phyloP scores from a whole-genome alignment of 768 basidiomycete species.

The Scleroderma citrinum region DNA sequence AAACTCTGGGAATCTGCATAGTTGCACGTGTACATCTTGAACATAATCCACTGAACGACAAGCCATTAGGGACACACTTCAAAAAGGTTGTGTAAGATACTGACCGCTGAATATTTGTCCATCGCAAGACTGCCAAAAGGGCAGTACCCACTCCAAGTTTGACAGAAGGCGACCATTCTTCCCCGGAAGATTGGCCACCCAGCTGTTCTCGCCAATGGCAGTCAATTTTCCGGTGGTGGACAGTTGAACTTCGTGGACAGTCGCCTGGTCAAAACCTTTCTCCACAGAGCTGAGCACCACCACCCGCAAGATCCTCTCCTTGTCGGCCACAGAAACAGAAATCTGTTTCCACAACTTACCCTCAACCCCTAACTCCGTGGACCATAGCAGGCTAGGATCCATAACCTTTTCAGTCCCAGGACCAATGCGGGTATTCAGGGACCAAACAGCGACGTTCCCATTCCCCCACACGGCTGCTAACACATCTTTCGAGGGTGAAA shows the following conservation, averaged over 20 bases:
- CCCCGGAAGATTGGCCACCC: slow-evolving; percentile 23
- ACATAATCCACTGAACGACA: slow-evolving; percentile 10
- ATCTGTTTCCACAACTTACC: slow-evolving; percentile 27
- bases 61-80: not conserved
- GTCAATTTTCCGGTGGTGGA: not conserved
- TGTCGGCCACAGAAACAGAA: slow-evolving; percentile 10
- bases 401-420: slow-evolving; percentile 54
- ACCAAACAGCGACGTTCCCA: slow-evolving; percentile 67
- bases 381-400: slow-evolving; percentile 43
- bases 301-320: slow-evolving; percentile 15
- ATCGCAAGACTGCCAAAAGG: slow-evolving; percentile 38
- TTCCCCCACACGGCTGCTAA: slow-evolving; percentile 65
- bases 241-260: slow-evolving; percentile 17
- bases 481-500: slow-evolving; percentile 51
- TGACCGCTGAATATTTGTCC: slow-evolving; percentile 48
- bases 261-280: slow-evolving; percentile 30
- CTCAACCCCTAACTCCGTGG: slow-evolving; percentile 12
- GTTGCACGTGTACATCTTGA: slow-evolving; percentile 16
- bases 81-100: not conserved
- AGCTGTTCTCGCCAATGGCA: slow-evolving; percentile 4
- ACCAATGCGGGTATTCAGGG: slow-evolving; percentile 55
- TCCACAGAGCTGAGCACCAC: slow-evolving; percentile 36
- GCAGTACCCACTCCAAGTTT: slow-evolving; percentile 4
- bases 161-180: slow-evolving; percentile 46
- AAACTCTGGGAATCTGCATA: slow-evolving; percentile 50